Percentiles rank a stretch among this genome's conserved stretches.
Conservation (phyloP, 176 grass and related monocot genomes). For the Microstegium vimineum region DNA sequence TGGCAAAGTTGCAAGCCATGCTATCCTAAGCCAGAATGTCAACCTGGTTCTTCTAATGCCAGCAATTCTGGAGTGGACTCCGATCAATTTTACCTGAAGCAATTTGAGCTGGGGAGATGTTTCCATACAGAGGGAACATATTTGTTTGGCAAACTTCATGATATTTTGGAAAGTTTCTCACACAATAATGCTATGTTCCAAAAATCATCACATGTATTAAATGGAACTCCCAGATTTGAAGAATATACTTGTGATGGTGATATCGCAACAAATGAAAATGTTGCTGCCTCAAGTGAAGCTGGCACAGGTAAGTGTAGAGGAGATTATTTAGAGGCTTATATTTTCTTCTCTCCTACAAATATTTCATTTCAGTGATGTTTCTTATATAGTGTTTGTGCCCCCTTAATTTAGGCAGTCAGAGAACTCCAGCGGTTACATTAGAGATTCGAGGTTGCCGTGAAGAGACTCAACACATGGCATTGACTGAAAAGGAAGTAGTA, state of each 20-base stretch:
- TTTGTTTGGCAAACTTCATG: neutral
- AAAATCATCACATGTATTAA: neutral
- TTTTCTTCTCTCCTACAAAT: neutral
- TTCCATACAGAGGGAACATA: neutral
- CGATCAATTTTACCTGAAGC: conserved; percentile 16
- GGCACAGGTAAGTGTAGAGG: neutral
- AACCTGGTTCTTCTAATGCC: neutral
- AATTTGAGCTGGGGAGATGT: conserved; percentile 3
- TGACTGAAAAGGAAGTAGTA: conserved; percentile 15
- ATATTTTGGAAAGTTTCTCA: neutral
- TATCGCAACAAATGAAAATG: neutral
- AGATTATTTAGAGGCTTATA: neutral
- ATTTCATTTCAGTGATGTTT: conserved; percentile 7
- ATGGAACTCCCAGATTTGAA: conserved; percentile 23
- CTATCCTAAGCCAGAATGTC: neutral
- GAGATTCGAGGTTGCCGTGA: neutral
- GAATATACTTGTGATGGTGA: neutral
- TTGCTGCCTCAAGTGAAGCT: neutral
- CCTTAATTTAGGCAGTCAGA: conserved; percentile 17
- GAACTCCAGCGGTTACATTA: neutral
- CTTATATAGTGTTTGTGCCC: conserved; percentile 7
- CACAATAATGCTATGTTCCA: neutral
- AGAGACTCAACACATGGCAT: neutral
- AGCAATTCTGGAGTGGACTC: neutral
- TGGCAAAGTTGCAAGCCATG: conserved; percentile 22